phyloP scores from a whole-genome alignment of 441 rosid species.

The Rhodomyrtus psidioides region DNA sequence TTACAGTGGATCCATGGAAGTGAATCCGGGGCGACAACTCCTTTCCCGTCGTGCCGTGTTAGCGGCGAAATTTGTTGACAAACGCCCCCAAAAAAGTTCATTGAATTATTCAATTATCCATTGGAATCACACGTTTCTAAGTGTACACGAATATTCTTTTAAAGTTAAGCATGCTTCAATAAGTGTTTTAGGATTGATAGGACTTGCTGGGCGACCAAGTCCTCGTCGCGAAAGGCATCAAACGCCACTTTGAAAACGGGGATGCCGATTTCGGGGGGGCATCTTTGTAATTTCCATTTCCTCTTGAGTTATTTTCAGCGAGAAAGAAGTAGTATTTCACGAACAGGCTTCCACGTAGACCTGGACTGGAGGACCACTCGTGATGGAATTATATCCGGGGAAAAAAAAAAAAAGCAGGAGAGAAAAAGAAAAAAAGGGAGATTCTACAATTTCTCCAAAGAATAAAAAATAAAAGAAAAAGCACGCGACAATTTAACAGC shows the following conservation, averaged over 20 bases:
- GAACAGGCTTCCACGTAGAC: not conserved
- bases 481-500: not conserved
- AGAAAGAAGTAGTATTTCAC: not conserved
- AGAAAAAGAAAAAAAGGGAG: not conserved
- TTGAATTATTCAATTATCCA: not conserved
- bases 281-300: not conserved
- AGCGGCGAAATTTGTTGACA: not conserved
- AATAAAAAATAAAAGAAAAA: not conserved
- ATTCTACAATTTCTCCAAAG: not conserved
- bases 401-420: too few relatives aligned
- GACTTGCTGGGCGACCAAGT: too few relatives aligned
- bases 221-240: too few relatives aligned
- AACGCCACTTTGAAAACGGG: not conserved
- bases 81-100: not conserved
- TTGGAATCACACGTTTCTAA: not conserved
- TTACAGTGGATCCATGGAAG: not conserved
- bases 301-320: not conserved
- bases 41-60: fast-evolving
- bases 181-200: not conserved
- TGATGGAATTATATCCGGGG: not conserved
- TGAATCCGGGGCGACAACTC: fast-evolving
- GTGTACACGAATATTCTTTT: not conserved
- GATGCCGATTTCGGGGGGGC: not conserved
- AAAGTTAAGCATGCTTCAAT: not conserved
- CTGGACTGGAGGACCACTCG: not conserved